Percentiles rank a stretch among this genome's conserved stretches.
Evolutionary conservation across 148 eudicot genomes (phyloP).

Genomic region (Chenopodium album): DNA sequence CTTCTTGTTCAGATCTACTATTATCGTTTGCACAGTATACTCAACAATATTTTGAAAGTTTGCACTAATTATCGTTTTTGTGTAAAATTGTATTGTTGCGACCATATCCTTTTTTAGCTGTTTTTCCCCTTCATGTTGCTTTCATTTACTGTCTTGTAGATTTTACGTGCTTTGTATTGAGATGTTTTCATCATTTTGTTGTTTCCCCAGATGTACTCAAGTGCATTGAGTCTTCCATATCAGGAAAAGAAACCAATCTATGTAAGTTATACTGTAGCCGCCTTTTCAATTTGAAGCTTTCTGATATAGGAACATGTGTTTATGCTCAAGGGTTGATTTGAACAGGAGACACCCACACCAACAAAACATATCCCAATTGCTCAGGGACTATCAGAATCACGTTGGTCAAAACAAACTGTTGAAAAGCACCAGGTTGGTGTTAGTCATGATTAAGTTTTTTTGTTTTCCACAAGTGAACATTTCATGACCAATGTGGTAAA

Average conservation of each 20-base stretch:
- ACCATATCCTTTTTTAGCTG: too few species aligned
- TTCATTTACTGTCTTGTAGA: not conserved
- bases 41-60: not conserved
- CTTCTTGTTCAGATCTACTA: not conserved
- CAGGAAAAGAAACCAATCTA: constrained; percentile 56
- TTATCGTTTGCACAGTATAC: not conserved
- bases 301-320: not conserved
- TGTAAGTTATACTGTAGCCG: constrained; percentile 46
- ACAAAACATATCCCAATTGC: constrained; percentile 54
- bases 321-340: constrained; percentile 8
- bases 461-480: not conserved
- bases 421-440: constrained; percentile 77
- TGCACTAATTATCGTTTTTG: not conserved
- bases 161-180: not conserved
- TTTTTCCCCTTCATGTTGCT: not conserved
- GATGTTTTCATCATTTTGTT: not conserved
- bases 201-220: constrained; percentile 59
- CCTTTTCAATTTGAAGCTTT: constrained; percentile 11
- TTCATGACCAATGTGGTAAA: not conserved
- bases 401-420: constrained; percentile 62
- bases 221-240: constrained; percentile 55
- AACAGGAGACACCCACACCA: constrained; percentile 91
- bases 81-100: not conserved
- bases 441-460: not conserved
- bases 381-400: constrained; percentile 73